Evolutionary conservation across 805 yeast species (phyloP).

Genomic region (Starmera quercuum): DNA sequence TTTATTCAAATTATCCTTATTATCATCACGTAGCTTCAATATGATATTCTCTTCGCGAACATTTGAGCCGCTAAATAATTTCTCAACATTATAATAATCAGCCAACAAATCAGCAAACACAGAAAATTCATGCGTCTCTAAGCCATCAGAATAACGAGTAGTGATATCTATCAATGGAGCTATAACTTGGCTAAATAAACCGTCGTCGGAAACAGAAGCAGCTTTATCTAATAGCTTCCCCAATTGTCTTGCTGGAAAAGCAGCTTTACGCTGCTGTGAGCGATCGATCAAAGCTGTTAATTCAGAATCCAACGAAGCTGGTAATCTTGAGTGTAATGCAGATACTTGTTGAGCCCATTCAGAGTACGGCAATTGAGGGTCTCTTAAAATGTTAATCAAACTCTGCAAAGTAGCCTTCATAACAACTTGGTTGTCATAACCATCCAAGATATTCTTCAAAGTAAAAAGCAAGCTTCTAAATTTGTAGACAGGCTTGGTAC

Average conservation of each 20-base stretch:
- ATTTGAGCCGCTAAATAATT: constrained; percentile 66
- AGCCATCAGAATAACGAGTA: constrained; percentile 61
- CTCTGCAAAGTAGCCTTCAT: constrained; percentile 77
- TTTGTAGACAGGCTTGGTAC: constrained; percentile 77
- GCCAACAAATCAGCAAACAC: constrained; percentile 64
- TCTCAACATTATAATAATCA: constrained; percentile 73
- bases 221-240: constrained; percentile 63
- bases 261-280: constrained; percentile 55
- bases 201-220: constrained; percentile 39
- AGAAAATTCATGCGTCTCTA: constrained; percentile 74
- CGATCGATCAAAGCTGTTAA: constrained; percentile 63
- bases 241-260: constrained; percentile 90
- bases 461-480: constrained; percentile 52
- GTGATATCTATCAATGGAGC: constrained; percentile 74
- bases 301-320: constrained; percentile 63
- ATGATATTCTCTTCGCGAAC: constrained; percentile 85
- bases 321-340: constrained; percentile 88
- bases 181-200: constrained; percentile 48
- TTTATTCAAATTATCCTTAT: constrained; percentile 63
- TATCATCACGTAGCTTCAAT: constrained; percentile 78
- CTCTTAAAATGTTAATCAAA: constrained; percentile 64
- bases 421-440: constrained; percentile 93
- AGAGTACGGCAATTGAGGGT: constrained; percentile 81
- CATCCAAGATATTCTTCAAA: constrained; percentile 73
- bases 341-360: constrained; percentile 85